phyloP scores from a whole-genome alignment of 352 stramenopile genomes.

The Blastocystis sp. region DNA sequence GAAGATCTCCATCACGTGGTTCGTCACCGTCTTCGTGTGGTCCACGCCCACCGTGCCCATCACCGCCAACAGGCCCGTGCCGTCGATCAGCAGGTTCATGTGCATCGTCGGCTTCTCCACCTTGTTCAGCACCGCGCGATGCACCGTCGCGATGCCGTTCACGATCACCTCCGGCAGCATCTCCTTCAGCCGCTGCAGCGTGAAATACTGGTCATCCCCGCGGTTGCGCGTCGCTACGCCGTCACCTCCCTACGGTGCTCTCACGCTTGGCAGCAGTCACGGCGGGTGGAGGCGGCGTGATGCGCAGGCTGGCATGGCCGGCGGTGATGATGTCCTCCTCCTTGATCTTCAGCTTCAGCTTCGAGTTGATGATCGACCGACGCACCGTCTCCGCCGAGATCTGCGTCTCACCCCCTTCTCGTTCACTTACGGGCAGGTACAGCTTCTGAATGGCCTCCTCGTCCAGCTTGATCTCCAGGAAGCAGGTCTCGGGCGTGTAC shows the following conservation, averaged over 20 bases:
- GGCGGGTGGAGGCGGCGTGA: conserved; percentile 76
- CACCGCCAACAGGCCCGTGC: conserved; percentile 92
- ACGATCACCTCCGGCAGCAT: conserved; percentile 93
- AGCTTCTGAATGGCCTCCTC: conserved; percentile 91
- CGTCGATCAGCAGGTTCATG: conserved; percentile 97
- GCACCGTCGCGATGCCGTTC: conserved; percentile 92
- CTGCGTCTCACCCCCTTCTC: conserved; percentile 76
- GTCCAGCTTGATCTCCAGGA: conserved; percentile 94
- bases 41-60: conserved; percentile 95
- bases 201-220: conserved; percentile 83
- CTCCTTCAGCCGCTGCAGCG: conserved; percentile 90
- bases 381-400: conserved; percentile 86
- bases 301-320: conserved; percentile 76
- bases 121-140: conserved; percentile 96
- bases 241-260: not conserved
- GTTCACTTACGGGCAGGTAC: conserved; percentile 76
- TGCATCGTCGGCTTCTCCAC: conserved; percentile 79
- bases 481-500: conserved; percentile 86
- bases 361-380: conserved; percentile 84
- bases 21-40: conserved; percentile 89
- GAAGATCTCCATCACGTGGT: conserved; percentile 96
- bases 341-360: conserved; percentile 82
- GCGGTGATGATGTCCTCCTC: conserved; percentile 78
- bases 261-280: conserved; percentile 60
- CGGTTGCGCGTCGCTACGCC: conserved; percentile 74